phyloP scores from a whole-genome alignment of 768 basidiomycete genomes.

The Russula sp. region DNA sequence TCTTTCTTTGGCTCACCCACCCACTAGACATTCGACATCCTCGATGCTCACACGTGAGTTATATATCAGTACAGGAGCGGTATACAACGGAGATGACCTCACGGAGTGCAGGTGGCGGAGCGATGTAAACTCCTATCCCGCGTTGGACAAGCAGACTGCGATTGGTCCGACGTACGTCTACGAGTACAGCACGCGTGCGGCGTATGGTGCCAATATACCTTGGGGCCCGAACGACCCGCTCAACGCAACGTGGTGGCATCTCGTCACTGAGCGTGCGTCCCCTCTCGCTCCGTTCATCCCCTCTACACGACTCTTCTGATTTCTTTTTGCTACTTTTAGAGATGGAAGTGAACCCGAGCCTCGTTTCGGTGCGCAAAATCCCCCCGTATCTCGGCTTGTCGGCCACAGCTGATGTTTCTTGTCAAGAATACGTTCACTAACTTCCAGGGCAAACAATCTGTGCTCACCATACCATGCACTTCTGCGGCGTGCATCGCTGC shows the following conservation, averaged over 20 bases:
- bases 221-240: slow-evolving; percentile 62
- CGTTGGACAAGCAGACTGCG: slow-evolving; percentile 47
- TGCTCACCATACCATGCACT: slow-evolving; percentile 47
- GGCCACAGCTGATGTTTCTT: not conserved
- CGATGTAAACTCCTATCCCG: slow-evolving; percentile 52
- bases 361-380: slow-evolving; percentile 45
- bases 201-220: slow-evolving; percentile 51
- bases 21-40: slow-evolving; percentile 64
- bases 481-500: slow-evolving; percentile 55
- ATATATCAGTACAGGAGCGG: not conserved
- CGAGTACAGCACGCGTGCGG: slow-evolving; percentile 65
- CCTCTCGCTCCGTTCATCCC: not conserved
- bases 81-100: not conserved
- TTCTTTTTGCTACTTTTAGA: slow-evolving; percentile 30
- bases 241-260: slow-evolving; percentile 82
- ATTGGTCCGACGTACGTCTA: slow-evolving; percentile 52
- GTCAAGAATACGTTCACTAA: slow-evolving; percentile 50
- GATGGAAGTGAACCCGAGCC: slow-evolving; percentile 48
- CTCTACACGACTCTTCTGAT: not conserved
- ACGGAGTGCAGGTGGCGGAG: slow-evolving; percentile 45
- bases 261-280: slow-evolving; percentile 58
- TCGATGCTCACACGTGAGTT: slow-evolving; percentile 70
- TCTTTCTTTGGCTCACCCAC: not conserved
- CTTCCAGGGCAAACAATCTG: slow-evolving; percentile 64
- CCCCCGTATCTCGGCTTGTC: not conserved